Evolutionary conservation across 805 yeast species (phyloP).

Genomic region (Barnettozyma siamensis): DNA sequence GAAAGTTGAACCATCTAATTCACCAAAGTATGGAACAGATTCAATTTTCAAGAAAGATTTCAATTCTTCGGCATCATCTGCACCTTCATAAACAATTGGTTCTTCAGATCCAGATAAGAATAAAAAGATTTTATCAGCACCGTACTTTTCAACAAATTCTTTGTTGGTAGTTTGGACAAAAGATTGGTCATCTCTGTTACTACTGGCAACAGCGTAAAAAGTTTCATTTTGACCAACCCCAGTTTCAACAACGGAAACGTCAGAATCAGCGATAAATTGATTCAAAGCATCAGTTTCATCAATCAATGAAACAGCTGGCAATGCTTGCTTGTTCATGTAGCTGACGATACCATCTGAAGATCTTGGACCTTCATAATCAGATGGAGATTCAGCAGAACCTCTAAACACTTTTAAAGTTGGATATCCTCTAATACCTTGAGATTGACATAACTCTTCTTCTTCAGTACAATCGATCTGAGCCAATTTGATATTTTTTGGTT

Average conservation of each 20-base stretch:
- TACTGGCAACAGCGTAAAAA: conserved; percentile 55
- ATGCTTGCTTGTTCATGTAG: conserved; percentile 75
- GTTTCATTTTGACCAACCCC: conserved; percentile 46
- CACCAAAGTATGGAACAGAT: conserved; percentile 80
- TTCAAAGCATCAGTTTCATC: conserved; percentile 45
- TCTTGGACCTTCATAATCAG: conserved; percentile 83
- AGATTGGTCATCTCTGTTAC: conserved; percentile 54
- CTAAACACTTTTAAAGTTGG: conserved; percentile 80
- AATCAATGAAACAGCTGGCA: conserved; percentile 63
- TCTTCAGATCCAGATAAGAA: conserved; percentile 27
- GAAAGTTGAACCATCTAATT: conserved; percentile 77
- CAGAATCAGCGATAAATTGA: conserved; percentile 38
- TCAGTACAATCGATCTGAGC: conserved; percentile 86
- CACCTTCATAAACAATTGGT: conserved; percentile 28
- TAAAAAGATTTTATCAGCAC: conserved; percentile 26
- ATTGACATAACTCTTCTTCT: conserved; percentile 63
- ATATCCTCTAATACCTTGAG: conserved; percentile 69
- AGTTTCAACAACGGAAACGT: conserved; percentile 51
- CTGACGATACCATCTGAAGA: conserved; percentile 68
- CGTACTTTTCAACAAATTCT: conserved; percentile 32
- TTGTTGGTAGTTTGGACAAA: conserved; percentile 47
- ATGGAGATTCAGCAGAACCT: conserved; percentile 34
- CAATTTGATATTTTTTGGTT: conserved; percentile 56
- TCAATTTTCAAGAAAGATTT: conserved; percentile 40
- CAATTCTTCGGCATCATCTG: conserved; percentile 21